A percentile compares a stretch with the other conserved stretches of the same genome.
phyloP scores from a whole-genome alignment of 352 stramenopile species.

The Pythium grandisporangium region DNA sequence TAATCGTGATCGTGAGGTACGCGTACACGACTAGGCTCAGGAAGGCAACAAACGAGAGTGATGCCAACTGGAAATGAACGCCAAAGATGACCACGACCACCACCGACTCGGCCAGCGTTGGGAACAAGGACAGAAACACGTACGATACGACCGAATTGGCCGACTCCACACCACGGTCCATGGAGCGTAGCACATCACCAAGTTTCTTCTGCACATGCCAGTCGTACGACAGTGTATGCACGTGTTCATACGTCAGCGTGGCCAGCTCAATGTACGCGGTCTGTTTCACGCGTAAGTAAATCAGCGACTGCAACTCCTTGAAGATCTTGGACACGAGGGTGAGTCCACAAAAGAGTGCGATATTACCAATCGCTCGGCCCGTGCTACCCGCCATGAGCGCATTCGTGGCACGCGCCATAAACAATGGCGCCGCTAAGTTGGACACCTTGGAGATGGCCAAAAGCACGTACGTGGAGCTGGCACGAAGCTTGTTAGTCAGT shows the following conservation, averaged over 20 bases:
- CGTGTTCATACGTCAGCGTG: conserved; percentile 94
- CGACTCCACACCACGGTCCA: conserved; percentile 90
- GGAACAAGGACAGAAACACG: conserved; percentile 95
- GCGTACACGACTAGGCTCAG: conserved; percentile 94
- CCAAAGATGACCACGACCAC: conserved; percentile 92
- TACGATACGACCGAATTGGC: conserved; percentile 96
- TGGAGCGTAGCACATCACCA: conserved; percentile 92
- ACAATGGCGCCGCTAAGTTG: conserved; percentile 89
- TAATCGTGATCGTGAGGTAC: conserved; percentile 94
- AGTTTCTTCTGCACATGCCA: conserved; percentile 98
- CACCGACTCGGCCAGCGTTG: conserved; percentile 91
- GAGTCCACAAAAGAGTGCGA: conserved; percentile 73
- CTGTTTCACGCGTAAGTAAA: conserved; percentile 95
- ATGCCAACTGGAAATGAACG: conserved; percentile 90
- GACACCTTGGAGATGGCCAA: conserved; percentile 89
- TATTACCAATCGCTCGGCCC: conserved; percentile 34
- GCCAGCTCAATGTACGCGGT: conserved; percentile 96
- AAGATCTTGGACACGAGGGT: conserved; percentile 86
- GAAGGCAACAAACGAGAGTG: conserved; percentile 90
- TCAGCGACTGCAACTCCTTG: conserved; percentile 93
- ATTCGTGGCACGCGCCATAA: conserved; percentile 91
- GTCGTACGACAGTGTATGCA: conserved; percentile 95
- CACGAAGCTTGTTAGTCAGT: conserved; percentile 62
- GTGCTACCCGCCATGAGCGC: conserved; percentile 64
- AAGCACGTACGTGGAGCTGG: conserved; percentile 89